Percentiles rank a stretch among this genome's conserved stretches.
Conservation (phyloP, 2,329 filamentous ascomycete species). For the Chlorencoelia australis region DNA sequence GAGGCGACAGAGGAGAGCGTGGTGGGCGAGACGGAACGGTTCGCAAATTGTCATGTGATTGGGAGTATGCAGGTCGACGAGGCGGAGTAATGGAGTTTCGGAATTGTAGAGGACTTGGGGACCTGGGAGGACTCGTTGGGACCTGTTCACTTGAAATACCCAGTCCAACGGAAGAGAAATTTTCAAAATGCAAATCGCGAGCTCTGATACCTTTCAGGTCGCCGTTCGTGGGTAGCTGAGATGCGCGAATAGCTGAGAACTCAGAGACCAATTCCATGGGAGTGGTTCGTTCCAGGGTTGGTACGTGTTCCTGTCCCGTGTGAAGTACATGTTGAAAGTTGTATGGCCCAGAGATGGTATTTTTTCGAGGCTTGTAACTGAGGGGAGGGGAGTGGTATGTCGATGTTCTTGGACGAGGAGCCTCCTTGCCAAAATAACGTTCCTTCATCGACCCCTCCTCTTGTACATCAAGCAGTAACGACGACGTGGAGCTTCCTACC, state of each 20-base stretch:
- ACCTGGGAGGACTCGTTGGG: conserved; percentile 1
- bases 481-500: conserved; percentile 9
- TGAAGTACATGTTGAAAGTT: conserved; percentile 59
- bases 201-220: conserved; percentile 30
- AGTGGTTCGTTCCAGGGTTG: conserved; percentile 32
- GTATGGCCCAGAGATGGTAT: conserved; percentile 49
- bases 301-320: conserved; percentile 40
- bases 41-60: conserved; percentile 29
- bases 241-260: conserved; percentile 33
- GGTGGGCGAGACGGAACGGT: conserved; percentile 35
- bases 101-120: conserved; percentile 11
- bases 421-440: conserved; percentile 4
- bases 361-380: conserved; percentile 9
- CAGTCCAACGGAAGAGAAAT: conserved; percentile 38
- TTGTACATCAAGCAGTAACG: conserved; percentile 6
- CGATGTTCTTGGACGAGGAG: not conserved
- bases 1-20: conserved; percentile 39
- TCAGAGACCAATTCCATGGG: conserved; percentile 35
- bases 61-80: conserved; percentile 8
- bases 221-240: conserved; percentile 29
- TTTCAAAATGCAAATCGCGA: conserved; percentile 36
- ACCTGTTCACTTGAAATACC: conserved; percentile 14
- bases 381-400: not conserved
- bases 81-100: conserved; percentile 16
- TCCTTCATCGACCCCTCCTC: conserved; percentile 9